Evolutionary conservation across 768 basidiomycete genomes (phyloP).

Genomic region (Phylloporus rhodoxanthus): DNA sequence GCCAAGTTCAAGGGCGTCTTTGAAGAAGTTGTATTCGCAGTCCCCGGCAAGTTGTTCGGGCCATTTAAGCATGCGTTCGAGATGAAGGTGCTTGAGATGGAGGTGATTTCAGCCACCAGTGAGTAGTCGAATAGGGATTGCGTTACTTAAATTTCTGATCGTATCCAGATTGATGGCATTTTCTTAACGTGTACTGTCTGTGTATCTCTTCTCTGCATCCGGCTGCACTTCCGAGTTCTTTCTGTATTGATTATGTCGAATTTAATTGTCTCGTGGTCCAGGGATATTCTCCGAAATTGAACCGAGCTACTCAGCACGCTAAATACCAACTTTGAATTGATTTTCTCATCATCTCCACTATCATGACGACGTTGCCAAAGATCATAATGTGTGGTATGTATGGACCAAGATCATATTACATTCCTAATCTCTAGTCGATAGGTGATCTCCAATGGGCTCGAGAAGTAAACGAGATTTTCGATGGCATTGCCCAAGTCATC

Average conservation of each 20-base stretch:
- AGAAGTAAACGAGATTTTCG: slow-evolving; percentile 54
- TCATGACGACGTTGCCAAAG: slow-evolving; percentile 13
- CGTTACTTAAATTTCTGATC: neutral
- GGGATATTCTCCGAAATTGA: neutral
- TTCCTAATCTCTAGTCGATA: slow-evolving; percentile 17
- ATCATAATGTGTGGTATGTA: slow-evolving; percentile 29
- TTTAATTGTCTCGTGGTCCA: neutral
- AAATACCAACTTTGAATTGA: neutral
- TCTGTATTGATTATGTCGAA: neutral
- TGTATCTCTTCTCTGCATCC: too few species aligned
- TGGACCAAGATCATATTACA: too few species aligned
- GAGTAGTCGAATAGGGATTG: slow-evolving; percentile 10
- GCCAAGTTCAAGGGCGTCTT: slow-evolving; percentile 38
- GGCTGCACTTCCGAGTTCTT: too few species aligned
- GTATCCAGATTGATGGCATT: neutral
- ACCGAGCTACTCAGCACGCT: neutral
- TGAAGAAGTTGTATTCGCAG: slow-evolving; percentile 39
- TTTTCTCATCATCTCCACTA: neutral
- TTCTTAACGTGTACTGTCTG: too few species aligned
- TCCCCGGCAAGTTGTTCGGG: slow-evolving; percentile 33
- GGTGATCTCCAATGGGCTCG: slow-evolving; percentile 73
- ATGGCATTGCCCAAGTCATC: slow-evolving; percentile 64
- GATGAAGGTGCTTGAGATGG: slow-evolving; percentile 34
- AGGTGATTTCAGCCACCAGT: slow-evolving; percentile 28
- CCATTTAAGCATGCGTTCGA: slow-evolving; percentile 39